Conservation (phyloP, 495 filamentous ascomycete genomes). For the Penicillium lividum region DNA sequence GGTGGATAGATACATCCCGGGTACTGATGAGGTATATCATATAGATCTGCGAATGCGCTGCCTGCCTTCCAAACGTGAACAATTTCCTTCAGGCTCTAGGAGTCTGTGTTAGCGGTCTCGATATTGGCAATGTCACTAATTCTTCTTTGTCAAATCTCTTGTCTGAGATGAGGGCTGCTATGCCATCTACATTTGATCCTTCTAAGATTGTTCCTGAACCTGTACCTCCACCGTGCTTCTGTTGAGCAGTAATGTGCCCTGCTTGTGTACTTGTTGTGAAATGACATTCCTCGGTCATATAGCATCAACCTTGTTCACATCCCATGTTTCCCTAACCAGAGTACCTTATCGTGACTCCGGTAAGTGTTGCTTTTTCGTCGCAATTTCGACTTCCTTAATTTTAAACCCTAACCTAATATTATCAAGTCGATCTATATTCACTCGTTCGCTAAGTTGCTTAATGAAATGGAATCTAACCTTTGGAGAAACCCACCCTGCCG, state of each 20-base stretch:
- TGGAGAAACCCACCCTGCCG: not conserved
- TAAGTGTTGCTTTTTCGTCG: too few species aligned
- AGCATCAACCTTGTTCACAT: too few species aligned
- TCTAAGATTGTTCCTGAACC: not conserved
- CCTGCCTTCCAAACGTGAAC: constrained; percentile 19
- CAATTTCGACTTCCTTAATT: too few species aligned
- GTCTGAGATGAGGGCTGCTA: not conserved
- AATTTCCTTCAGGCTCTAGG: constrained; percentile 23
- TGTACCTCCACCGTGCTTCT: not conserved
- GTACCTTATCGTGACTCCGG: too few species aligned
- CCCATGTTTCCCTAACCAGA: too few species aligned
- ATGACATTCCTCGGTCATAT: too few species aligned
- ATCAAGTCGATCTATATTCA: not conserved
- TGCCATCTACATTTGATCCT: not conserved
- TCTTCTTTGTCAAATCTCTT: not conserved
- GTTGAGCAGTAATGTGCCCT: too few species aligned
- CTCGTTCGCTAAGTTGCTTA: too few species aligned
- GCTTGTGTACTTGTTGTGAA: too few species aligned
- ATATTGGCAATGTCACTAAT: not conserved
- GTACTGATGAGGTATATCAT: not conserved
- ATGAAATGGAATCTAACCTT: not conserved
- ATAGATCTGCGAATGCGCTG: constrained; percentile 29
- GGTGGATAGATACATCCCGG: too few species aligned
- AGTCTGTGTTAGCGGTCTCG: constrained; percentile 15
- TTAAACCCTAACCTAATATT: too few species aligned